Conservation (phyloP, 2,329 filamentous ascomycete species). For the Colletotrichum echinochloae region DNA sequence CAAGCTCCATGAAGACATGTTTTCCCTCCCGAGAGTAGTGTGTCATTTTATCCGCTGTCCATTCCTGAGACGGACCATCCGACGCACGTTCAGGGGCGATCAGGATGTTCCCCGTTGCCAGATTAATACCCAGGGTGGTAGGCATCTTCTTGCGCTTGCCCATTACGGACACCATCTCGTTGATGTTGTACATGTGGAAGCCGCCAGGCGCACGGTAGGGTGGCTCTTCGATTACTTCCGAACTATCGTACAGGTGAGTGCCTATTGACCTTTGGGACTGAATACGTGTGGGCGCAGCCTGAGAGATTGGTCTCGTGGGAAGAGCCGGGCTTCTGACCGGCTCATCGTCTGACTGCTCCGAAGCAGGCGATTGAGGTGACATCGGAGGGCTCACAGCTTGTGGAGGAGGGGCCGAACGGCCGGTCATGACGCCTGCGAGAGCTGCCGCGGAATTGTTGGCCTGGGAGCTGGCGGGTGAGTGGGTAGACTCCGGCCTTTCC, state of each 20-base stretch:
- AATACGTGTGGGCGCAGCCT: conserved; percentile 44
- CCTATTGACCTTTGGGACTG: conserved; percentile 43
- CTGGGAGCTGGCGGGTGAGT: conserved; percentile 44
- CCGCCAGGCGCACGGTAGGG: conserved; percentile 69
- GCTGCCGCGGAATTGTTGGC: conserved; percentile 63
- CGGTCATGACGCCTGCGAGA: conserved; percentile 68
- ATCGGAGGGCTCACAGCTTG: conserved; percentile 63
- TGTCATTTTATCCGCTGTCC: conserved; percentile 94
- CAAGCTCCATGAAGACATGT: conserved; percentile 94
- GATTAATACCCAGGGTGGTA: conserved; percentile 94
- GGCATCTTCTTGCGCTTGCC: conserved; percentile 99
- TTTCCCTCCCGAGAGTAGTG: conserved; percentile 98
- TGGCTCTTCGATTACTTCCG: conserved; percentile 44
- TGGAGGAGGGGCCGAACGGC: conserved; percentile 51
- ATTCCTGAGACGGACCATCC: conserved; percentile 89
- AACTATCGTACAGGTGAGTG: conserved; percentile 42
- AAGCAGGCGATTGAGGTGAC: conserved; percentile 31
- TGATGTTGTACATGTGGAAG: conserved; percentile 96
- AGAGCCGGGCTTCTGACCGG: conserved; percentile 53
- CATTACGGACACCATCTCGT: conserved; percentile 97
- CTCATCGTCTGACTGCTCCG: conserved; percentile 49
- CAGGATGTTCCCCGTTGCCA: conserved; percentile 87
- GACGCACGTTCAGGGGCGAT: conserved; percentile 87
- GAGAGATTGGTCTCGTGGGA: conserved; percentile 49
- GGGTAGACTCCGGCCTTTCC: conserved; percentile 32